Conservation (phyloP, 1,284 basidiomycete species). For the Ustilago vetiveriae region DNA sequence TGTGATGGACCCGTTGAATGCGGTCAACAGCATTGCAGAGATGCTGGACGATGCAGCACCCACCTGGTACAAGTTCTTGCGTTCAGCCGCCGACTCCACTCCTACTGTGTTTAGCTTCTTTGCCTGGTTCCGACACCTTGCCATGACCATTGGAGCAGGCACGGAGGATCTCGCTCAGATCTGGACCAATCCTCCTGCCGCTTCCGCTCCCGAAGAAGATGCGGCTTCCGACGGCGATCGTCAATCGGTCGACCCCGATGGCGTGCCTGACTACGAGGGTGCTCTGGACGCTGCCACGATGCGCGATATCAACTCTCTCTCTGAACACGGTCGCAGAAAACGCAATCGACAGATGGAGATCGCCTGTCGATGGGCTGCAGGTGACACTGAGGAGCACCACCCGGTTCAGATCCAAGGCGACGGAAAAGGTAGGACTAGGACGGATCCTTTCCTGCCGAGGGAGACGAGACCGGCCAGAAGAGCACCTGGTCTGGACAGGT, state of each 20-base stretch:
- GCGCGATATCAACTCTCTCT: constrained; percentile 49
- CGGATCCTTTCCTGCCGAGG: constrained; percentile 55
- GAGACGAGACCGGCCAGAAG: constrained; percentile 48
- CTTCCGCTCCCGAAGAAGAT: constrained; percentile 13
- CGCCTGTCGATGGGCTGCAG: constrained; percentile 62
- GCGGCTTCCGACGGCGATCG: constrained; percentile 24
- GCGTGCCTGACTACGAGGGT: constrained; percentile 21
- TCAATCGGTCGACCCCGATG: constrained; percentile 22
- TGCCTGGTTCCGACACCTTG: constrained; percentile 61
- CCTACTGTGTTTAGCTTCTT: constrained; percentile 60
- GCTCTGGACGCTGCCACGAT: constrained; percentile 42
- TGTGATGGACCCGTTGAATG: constrained; percentile 58
- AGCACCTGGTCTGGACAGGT: constrained; percentile 44
- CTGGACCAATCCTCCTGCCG: constrained; percentile 53
- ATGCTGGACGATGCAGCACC: constrained; percentile 60
- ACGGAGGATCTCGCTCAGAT: constrained; percentile 51
- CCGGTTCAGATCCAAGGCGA: constrained; percentile 59
- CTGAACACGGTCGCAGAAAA: constrained; percentile 53
- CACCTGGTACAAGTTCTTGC: constrained; percentile 54
- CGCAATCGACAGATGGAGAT: constrained; percentile 62
- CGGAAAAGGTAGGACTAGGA: constrained; percentile 54
- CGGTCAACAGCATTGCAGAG: constrained; percentile 56
- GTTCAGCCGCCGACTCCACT: constrained; percentile 39
- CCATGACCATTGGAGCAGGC: constrained; percentile 55
- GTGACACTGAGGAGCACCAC: constrained; percentile 60